These are phyloP conservation scores for Vigna nakashimae DNA, from an alignment of 306 rosid genomes.

Conservation along the genomic window DNA sequence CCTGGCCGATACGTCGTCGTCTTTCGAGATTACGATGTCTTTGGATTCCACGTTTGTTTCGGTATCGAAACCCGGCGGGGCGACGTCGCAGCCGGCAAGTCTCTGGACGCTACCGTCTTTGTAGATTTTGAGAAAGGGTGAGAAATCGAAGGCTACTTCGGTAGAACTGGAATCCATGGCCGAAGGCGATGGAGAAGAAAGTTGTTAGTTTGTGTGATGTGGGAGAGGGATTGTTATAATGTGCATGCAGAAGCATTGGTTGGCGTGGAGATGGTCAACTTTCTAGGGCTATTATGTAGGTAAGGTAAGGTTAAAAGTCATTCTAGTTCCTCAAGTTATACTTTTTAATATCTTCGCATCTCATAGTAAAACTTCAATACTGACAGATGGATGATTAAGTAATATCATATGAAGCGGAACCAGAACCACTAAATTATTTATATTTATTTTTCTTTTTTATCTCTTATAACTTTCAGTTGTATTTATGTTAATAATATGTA, in stretches of 20 bases:
- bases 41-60: slow-evolving; percentile 62
- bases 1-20: slow-evolving; percentile 57
- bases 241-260: not conserved
- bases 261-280: not conserved
- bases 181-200: not conserved
- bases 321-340: not conserved
- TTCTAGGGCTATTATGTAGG: not conserved
- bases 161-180: slow-evolving; percentile 39
- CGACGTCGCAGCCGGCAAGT: slow-evolving; percentile 42
- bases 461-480: no score
- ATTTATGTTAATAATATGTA: no score
- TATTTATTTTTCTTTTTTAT: no score
- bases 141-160: slow-evolving; percentile 47
- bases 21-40: slow-evolving; percentile 59
- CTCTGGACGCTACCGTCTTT: slow-evolving; percentile 65
- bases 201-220: not conserved
- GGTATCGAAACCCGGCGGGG: slow-evolving; percentile 53
- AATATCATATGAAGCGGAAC: no score
- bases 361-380: no score
- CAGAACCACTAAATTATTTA: no score
- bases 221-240: not conserved
- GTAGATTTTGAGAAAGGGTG: slow-evolving; percentile 58
- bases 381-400: no score
- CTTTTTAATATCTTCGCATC: no score
- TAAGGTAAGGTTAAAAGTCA: not conserved